Conservation (phyloP, 2,329 filamentous ascomycete species). For the Ceratocystis albifundus region DNA sequence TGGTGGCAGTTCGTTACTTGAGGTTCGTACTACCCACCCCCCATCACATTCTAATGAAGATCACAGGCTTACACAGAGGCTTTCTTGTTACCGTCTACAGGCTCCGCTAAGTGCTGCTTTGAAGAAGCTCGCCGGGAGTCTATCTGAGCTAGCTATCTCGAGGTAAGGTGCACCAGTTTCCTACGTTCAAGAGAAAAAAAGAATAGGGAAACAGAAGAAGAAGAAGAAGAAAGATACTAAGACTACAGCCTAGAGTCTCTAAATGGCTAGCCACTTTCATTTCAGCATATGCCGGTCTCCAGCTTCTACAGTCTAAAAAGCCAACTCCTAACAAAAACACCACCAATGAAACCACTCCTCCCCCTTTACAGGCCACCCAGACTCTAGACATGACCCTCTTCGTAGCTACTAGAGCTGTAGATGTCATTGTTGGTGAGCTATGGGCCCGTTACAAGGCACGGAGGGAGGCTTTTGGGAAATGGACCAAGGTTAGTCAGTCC, state of each 20-base stretch:
- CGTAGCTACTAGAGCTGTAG: slow-evolving; percentile 57
- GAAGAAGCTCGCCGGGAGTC: slow-evolving; percentile 14
- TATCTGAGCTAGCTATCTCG: slow-evolving; percentile 16
- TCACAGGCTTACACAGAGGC: slow-evolving; percentile 2
- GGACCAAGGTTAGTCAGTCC: slow-evolving; percentile 35
- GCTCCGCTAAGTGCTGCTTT: slow-evolving; percentile 18
- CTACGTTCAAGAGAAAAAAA: background rate
- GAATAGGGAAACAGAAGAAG: too few relatives aligned
- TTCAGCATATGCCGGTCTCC: slow-evolving; percentile 46
- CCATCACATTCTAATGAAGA: background rate
- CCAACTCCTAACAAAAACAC: slow-evolving; percentile 29
- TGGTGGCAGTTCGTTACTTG: slow-evolving; percentile 49
- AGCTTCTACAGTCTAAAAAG: slow-evolving; percentile 46
- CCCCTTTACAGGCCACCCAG: slow-evolving; percentile 38
- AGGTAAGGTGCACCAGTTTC: slow-evolving; percentile 9
- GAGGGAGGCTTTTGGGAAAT: slow-evolving; percentile 36
- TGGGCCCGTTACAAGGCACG: slow-evolving; percentile 45
- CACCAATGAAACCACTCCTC: slow-evolving; percentile 32
- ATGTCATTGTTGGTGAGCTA: slow-evolving; percentile 54
- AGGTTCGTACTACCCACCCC: slow-evolving; percentile 32
- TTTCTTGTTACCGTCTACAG: background rate
- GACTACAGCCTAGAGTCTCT: background rate
- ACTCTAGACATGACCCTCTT: slow-evolving; percentile 79
- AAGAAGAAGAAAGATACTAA: background rate
- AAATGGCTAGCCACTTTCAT: slow-evolving; percentile 48